Evolutionary conservation across 257 asterid species (phyloP).

Genomic region (Coffea eugenioides): DNA sequence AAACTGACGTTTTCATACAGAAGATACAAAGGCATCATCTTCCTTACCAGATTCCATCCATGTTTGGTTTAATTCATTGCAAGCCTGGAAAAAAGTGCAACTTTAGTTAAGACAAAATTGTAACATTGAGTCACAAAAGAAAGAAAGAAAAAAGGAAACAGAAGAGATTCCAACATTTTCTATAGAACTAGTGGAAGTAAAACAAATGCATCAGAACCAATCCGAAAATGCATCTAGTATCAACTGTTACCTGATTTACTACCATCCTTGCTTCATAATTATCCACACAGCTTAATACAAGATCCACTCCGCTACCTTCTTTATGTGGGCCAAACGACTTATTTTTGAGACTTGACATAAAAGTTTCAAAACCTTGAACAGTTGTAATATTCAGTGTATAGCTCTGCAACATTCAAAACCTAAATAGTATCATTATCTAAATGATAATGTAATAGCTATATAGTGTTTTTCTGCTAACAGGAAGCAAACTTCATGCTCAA

Average conservation of each 20-base stretch:
- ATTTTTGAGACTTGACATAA: conserved; percentile 74
- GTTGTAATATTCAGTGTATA: conserved; percentile 93
- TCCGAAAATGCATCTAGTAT: conserved; percentile 8
- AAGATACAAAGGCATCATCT: background rate
- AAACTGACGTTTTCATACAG: background rate
- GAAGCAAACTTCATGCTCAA: background rate
- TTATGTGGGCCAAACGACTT: conserved; percentile 63
- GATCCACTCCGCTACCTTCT: conserved; percentile 87
- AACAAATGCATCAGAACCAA: background rate
- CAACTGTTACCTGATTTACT: conserved; percentile 80
- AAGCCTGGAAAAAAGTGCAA: conserved; percentile 57
- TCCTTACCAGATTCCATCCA: conserved; percentile 97
- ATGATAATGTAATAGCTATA: conserved; percentile 2
- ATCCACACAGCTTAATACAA: conserved; percentile 94
- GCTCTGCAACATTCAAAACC: conserved; percentile 58
- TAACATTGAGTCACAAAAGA: background rate
- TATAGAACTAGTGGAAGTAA: background rate
- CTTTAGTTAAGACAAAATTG: background rate
- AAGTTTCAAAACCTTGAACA: conserved; percentile 90
- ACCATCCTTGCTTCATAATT: conserved; percentile 99
- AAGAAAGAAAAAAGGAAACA: no score
- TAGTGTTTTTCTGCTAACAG: background rate
- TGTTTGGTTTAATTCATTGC: conserved; percentile 89
- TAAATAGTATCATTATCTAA: conserved; percentile 13
- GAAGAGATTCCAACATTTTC: conserved; percentile 3